Conservation (phyloP, 441 rosid genomes). For the Viola pubescens region DNA sequence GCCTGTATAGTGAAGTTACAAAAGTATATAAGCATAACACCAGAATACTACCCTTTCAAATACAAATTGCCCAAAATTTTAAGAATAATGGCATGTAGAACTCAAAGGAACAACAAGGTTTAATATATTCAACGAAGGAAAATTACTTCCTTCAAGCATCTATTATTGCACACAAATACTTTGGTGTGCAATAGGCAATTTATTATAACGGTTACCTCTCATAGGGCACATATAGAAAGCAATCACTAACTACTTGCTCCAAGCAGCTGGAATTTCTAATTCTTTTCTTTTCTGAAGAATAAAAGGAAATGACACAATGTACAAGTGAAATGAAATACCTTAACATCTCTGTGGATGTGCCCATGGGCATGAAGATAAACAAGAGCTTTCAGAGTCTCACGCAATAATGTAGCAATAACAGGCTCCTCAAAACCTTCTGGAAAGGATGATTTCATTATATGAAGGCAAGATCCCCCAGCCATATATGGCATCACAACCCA, state of each 20-base stretch:
- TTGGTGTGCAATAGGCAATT: no score
- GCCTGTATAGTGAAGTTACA: conserved; percentile 48
- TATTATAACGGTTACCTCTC: background rate
- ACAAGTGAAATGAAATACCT: conserved; percentile 40
- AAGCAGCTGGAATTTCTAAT: background rate
- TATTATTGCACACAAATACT: no score
- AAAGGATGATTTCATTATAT: conserved; percentile 78
- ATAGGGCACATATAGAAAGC: background rate
- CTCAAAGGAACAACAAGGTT: background rate
- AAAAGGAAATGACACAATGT: background rate
- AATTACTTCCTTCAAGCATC: no score
- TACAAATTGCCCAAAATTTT: background rate
- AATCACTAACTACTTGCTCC: conserved; percentile 13
- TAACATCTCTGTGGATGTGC: conserved; percentile 96
- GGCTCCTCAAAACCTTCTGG: conserved; percentile 95
- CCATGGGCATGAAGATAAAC: conserved; percentile 95
- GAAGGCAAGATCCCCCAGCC: conserved; percentile 98
- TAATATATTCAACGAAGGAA: no score
- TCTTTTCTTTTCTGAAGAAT: background rate
- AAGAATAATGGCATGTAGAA: background rate
- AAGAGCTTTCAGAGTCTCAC: conserved; percentile 91
- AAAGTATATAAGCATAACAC: conserved; percentile 15
- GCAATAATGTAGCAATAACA: conserved; percentile 80
- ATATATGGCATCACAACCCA: conserved; percentile 99
- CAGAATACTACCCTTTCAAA: conserved; percentile 7